Conservation (phyloP, 2,329 filamentous ascomycete genomes). For the Cytospora piceicola region DNA sequence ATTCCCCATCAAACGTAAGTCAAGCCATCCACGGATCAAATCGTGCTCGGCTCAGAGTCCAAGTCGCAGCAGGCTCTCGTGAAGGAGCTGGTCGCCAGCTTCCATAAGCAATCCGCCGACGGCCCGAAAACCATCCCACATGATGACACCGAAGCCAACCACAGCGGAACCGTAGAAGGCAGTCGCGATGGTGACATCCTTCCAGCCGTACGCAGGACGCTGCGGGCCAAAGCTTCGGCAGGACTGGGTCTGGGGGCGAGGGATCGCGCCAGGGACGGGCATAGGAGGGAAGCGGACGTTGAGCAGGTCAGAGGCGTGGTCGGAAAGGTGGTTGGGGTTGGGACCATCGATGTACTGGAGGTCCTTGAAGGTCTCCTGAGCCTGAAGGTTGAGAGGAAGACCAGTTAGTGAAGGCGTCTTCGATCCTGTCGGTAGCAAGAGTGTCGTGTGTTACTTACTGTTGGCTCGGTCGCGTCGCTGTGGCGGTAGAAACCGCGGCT, state of each 20-base stretch:
- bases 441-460: background rate
- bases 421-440: background rate
- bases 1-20: background rate
- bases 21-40: background rate
- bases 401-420: background rate
- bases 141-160: conserved; percentile 5
- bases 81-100: background rate
- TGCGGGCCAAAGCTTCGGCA: background rate
- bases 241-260: background rate
- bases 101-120: background rate
- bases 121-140: background rate
- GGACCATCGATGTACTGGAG: background rate
- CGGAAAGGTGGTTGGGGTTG: background rate
- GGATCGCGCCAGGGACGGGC: background rate
- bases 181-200: background rate
- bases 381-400: background rate
- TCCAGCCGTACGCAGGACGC: background rate
- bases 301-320: conserved; percentile 1
- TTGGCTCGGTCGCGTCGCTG: background rate
- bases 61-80: background rate
- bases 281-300: conserved; percentile 4
- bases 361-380: background rate
- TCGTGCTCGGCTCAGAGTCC: background rate
- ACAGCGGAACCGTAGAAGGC: background rate
- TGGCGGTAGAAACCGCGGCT: conserved; percentile 5